Conservation (phyloP, 306 rosid genomes). For the Malus asiatica region DNA sequence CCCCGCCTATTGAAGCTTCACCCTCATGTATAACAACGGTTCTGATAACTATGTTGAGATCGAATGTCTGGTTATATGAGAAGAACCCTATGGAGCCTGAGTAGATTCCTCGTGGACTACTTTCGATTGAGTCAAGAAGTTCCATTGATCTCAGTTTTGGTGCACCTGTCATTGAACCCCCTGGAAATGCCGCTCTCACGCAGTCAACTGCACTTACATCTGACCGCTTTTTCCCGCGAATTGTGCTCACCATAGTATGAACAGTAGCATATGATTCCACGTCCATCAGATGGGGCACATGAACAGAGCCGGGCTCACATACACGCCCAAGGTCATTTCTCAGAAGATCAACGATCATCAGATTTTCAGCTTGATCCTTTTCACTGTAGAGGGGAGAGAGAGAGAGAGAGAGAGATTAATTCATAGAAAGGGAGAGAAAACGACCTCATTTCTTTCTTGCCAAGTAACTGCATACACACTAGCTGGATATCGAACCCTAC, state of each 20-base stretch:
- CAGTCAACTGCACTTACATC: slow-evolving; percentile 61
- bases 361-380: slow-evolving; percentile 93
- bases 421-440: not conserved
- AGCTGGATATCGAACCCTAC: not conserved
- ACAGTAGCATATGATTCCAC: slow-evolving; percentile 90
- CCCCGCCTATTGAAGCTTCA: slow-evolving; percentile 98
- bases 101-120: slow-evolving; percentile 82
- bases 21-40: slow-evolving; percentile 70
- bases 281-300: slow-evolving; percentile 88
- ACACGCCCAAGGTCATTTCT: slow-evolving; percentile 98
- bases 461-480: not conserved
- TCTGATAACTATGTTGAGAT: slow-evolving; percentile 92
- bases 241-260: slow-evolving; percentile 95
- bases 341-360: slow-evolving; percentile 96
- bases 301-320: slow-evolving; percentile 88
- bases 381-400: slow-evolving; percentile 36
- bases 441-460: not conserved
- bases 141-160: slow-evolving; percentile 98
- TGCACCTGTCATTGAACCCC: slow-evolving; percentile 99
- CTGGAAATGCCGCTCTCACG: slow-evolving; percentile 88
- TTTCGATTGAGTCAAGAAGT: slow-evolving; percentile 72
- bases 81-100: slow-evolving; percentile 92
- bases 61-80: slow-evolving; percentile 85
- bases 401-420: not conserved
- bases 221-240: slow-evolving; percentile 66